Conservation (phyloP, 202 grass and related monocot species). For the Digitaria exilis region DNA sequence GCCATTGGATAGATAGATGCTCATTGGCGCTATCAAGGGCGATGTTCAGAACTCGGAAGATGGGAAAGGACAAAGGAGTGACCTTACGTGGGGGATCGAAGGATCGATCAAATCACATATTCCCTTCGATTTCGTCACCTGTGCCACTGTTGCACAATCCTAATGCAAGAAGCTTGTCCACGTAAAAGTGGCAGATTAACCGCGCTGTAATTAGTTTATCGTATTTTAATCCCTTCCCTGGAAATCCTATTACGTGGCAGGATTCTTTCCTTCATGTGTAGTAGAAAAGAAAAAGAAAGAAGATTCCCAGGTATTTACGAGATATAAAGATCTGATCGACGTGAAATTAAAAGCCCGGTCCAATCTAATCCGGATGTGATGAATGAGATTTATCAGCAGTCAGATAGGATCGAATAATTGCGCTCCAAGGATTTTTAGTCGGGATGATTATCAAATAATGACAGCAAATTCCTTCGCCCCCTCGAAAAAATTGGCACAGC, state of each 20-base stretch:
- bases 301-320: not conserved
- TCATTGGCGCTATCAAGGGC: not conserved
- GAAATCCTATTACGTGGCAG: not conserved
- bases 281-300: no score
- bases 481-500: not conserved
- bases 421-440: not conserved
- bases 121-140: not conserved
- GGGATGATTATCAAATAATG: constrained; percentile 2
- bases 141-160: not conserved
- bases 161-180: not conserved
- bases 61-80: not conserved
- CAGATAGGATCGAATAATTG: constrained; percentile 20
- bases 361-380: not conserved
- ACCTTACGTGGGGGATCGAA: not conserved
- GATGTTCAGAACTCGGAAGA: not conserved
- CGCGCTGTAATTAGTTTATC: not conserved
- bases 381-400: not conserved
- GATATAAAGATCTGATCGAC: not conserved
- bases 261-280: not conserved
- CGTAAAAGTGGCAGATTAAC: not conserved
- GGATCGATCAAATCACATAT: not conserved
- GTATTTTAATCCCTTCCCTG: not conserved
- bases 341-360: not conserved
- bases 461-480: constrained; percentile 5
- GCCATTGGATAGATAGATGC: not conserved